Conservation (phyloP, 805 yeast genomes). For the Priceomyces castillae region DNA sequence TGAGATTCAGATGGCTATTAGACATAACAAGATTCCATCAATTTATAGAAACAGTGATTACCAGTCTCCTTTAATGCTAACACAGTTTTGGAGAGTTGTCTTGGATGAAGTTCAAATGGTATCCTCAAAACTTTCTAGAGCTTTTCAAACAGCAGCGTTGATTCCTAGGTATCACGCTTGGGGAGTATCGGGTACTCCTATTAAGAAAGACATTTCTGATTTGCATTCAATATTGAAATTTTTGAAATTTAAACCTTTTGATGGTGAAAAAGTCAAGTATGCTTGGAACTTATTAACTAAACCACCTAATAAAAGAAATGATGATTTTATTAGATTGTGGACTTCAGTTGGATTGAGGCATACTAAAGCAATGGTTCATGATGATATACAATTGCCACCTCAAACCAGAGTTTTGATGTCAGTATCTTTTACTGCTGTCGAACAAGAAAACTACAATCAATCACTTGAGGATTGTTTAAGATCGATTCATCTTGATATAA, state of each 20-base stretch:
- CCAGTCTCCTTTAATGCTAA: constrained; percentile 76
- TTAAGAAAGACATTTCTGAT: constrained; percentile 63
- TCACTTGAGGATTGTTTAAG: constrained; percentile 56
- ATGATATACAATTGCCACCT: constrained; percentile 74
- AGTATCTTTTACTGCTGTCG: constrained; percentile 77
- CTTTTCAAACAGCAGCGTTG: constrained; percentile 75
- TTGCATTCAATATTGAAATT: constrained; percentile 69
- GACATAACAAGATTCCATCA: constrained; percentile 25
- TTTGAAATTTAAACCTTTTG: constrained; percentile 65
- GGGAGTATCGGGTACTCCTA: constrained; percentile 98
- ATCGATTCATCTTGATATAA: constrained; percentile 53
- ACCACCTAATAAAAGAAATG: constrained; percentile 11
- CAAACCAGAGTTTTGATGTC: constrained; percentile 70
- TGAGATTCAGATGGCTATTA: constrained; percentile 28
- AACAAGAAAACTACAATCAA: constrained; percentile 77
- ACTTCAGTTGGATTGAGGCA: constrained; percentile 64
- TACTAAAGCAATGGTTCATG: constrained; percentile 76
- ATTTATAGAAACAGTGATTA: constrained; percentile 42
- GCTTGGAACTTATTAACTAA: constrained; percentile 38
- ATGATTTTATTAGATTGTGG: constrained; percentile 48
- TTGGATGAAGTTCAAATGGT: constrained; percentile 96
- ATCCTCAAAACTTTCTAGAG: constrained; percentile 64
- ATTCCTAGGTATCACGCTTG: constrained; percentile 88
- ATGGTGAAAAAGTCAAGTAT: constrained; percentile 35
- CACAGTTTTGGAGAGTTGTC: constrained; percentile 87